These are phyloP conservation scores for Tremella yokohamensis DNA, from an alignment of 768 basidiomycete genomes.

Conservation along the genomic window DNA sequence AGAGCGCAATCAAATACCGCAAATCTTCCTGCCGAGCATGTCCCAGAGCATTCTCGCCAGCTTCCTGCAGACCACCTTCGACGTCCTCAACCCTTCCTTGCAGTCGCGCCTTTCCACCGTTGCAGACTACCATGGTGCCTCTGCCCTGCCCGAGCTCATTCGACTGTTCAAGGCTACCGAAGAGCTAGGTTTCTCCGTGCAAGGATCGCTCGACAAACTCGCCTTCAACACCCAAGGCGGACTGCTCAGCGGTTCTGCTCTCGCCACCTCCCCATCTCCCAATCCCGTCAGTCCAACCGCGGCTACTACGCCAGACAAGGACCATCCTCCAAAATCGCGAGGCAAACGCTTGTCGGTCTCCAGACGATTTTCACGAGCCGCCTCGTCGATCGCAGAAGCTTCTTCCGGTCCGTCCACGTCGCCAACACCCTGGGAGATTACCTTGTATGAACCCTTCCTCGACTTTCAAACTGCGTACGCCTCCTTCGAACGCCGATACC, in stretches of 20 bases:
- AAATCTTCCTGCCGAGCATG: conserved; percentile 82
- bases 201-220: conserved; percentile 72
- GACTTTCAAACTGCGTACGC: conserved; percentile 85
- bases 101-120: conserved; percentile 71
- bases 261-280: conserved; percentile 9
- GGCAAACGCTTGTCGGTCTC: conserved; percentile 16
- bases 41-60: conserved; percentile 64
- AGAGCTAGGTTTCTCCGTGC: conserved; percentile 70
- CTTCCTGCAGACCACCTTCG: conserved; percentile 77
- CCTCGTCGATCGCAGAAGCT: not conserved
- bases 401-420: conserved; percentile 2
- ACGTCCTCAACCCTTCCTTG: conserved; percentile 74
- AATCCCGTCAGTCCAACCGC: conserved; percentile 17
- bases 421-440: conserved; percentile 69
- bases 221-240: conserved; percentile 51
- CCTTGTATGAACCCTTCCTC: conserved; percentile 88
- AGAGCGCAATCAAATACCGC: conserved; percentile 70
- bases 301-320: conserved; percentile 3
- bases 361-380: conserved; percentile 40
- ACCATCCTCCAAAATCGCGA: conserved; percentile 7
- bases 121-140: conserved; percentile 62
- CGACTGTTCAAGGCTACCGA: conserved; percentile 69
- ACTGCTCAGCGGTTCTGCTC: conserved; percentile 20
- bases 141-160: conserved; percentile 68
- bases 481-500: conserved; percentile 66